A percentile compares a stretch with the other conserved stretches of the same genome.
These are phyloP conservation scores for Diaporthe sp. DNA, from an alignment of 2,329 filamentous ascomycete species.

Conservation along the genomic window DNA sequence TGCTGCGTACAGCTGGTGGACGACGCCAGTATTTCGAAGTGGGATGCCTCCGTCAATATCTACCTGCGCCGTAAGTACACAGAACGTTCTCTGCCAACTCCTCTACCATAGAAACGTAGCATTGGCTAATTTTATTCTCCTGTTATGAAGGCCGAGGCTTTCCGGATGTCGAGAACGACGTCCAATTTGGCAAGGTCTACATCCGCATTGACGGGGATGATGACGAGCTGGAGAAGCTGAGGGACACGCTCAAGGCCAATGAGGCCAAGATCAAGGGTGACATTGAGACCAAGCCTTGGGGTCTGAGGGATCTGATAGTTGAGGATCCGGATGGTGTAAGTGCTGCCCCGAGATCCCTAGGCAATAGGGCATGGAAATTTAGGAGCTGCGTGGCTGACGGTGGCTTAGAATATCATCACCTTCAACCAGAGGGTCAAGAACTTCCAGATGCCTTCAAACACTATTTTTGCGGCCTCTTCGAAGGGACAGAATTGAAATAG, in stretches of 20 bases:
- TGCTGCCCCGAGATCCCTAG: background rate
- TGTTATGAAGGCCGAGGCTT: constrained; percentile 9
- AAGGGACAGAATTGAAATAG: background rate
- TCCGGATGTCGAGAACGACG: constrained; percentile 14
- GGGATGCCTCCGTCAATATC: constrained; percentile 31
- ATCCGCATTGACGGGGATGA: constrained; percentile 22
- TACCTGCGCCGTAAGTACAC: constrained; percentile 25
- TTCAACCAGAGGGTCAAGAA: constrained; percentile 21
- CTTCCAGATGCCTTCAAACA: background rate
- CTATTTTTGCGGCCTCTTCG: background rate
- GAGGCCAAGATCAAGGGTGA: background rate
- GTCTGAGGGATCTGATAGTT: constrained; percentile 15
- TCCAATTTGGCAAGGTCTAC: constrained; percentile 32
- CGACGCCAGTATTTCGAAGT: constrained; percentile 9
- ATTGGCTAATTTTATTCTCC: background rate
- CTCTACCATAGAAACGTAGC: background rate
- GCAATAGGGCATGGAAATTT: too few species aligned
- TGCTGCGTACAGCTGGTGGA: constrained; percentile 34
- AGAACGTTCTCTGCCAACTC: background rate
- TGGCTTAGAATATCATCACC: constrained; percentile 15
- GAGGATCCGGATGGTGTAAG: constrained; percentile 27
- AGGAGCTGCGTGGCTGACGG: background rate
- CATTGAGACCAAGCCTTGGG: constrained; percentile 26
- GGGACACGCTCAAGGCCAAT: background rate
- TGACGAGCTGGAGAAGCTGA: constrained; percentile 27